Percentiles rank a stretch among this genome's conserved stretches.
Evolutionary conservation across 345 rosid species (phyloP).

Genomic region (Hypericum androsaemum): DNA sequence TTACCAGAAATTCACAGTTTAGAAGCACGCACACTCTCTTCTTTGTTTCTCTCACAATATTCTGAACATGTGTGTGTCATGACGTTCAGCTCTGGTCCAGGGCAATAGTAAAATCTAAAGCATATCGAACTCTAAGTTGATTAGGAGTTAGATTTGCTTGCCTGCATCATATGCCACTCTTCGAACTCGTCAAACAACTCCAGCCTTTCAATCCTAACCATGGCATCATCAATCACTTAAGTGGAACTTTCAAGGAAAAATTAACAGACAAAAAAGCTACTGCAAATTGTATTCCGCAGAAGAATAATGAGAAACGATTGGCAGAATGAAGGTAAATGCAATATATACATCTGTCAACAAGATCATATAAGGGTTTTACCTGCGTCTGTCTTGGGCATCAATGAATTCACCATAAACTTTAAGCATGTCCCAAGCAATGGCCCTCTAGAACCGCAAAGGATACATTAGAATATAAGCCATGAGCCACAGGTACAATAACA

Average conservation of each 20-base stretch:
- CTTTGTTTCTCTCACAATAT: too few relatives aligned
- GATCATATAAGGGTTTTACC: conserved; percentile 32
- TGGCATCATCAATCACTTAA: conserved; percentile 14
- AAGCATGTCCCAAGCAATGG: conserved; percentile 95
- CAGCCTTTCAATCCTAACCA: conserved; percentile 73
- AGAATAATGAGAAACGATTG: too few relatives aligned
- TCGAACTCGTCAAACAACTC: conserved; percentile 94
- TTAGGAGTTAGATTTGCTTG: conserved; percentile 24
- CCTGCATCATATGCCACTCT: conserved; percentile 99
- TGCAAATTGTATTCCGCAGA: conserved; percentile 5
- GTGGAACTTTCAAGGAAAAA: conserved; percentile 11
- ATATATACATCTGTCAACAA: too few relatives aligned
- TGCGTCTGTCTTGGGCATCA: conserved; percentile 66
- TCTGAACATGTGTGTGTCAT: too few relatives aligned
- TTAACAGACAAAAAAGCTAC: conserved; percentile 10
- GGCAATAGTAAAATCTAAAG: neutral
- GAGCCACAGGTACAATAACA: neutral
- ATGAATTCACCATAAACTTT: conserved; percentile 74
- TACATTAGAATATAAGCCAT: neutral
- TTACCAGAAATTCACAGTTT: too few relatives aligned
- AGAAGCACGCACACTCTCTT: too few relatives aligned
- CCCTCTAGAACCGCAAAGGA: conserved; percentile 40
- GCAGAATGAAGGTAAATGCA: too few relatives aligned
- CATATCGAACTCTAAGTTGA: neutral
- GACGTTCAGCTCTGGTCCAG: too few relatives aligned